A percentile compares a stretch with the other conserved stretches of the same genome.
These are phyloP conservation scores for Paramecium pentaurelia DNA, from an alignment of 73 alveolate species.

Conservation along the genomic window DNA sequence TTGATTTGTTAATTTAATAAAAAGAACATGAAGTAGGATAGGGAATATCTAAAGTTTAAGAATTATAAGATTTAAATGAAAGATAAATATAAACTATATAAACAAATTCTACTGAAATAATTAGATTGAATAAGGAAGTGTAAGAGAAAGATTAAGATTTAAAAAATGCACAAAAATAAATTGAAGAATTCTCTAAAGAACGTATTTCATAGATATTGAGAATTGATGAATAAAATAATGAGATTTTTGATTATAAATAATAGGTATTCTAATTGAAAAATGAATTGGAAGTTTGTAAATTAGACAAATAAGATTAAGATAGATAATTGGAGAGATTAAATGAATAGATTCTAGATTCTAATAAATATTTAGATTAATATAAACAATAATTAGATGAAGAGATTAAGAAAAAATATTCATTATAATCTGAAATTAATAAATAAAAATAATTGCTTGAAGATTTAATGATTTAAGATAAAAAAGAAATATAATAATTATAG, in stretches of 20 bases:
- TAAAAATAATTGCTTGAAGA: background rate
- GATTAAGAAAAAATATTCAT: background rate
- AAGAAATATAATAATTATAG: background rate
- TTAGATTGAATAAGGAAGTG: background rate
- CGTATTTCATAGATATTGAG: background rate
- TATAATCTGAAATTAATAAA: background rate
- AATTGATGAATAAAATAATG: background rate
- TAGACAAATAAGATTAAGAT: background rate
- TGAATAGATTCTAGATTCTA: background rate
- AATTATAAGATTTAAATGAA: background rate
- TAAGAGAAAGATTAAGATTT: background rate
- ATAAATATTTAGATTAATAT: background rate
- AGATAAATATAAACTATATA: background rate
- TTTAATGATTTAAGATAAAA: background rate
- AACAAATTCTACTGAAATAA: background rate
- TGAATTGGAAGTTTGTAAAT: background rate
- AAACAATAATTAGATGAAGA: background rate
- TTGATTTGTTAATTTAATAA: background rate
- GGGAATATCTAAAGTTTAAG: background rate
- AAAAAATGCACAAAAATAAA: background rate
- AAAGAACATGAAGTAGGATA: slow-evolving; percentile 32
- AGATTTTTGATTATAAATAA: background rate
- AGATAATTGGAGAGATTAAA: background rate
- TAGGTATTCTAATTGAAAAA: background rate
- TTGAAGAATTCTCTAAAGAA: background rate